Conservation (phyloP, 805 yeast species). For the Candida hispaniensis region DNA sequence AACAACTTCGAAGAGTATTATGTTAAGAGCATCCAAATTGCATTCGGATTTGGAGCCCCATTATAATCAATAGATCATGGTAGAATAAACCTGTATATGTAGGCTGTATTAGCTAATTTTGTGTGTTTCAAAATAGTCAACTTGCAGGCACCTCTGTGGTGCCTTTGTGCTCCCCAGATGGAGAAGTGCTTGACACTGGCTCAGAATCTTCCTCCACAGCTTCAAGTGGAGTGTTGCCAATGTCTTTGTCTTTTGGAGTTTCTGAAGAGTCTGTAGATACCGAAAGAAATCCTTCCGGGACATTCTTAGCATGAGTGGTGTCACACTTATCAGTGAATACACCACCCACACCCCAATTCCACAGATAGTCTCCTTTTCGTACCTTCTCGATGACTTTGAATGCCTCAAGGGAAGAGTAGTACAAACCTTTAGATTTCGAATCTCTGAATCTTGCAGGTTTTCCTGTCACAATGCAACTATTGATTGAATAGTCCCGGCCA, state of each 20-base stretch:
- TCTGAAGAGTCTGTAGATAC: too few relatives aligned
- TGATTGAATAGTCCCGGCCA: constrained; percentile 21
- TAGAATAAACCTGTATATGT: too few relatives aligned
- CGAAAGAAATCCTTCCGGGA: constrained; percentile 83
- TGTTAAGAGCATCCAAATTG: constrained; percentile 74
- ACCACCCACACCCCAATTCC: constrained; percentile 41
- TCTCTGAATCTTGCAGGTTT: constrained; percentile 73
- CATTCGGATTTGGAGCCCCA: constrained; percentile 95
- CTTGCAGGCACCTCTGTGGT: too few relatives aligned
- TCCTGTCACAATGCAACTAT: constrained; percentile 64
- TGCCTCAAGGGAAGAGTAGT: constrained; percentile 76
- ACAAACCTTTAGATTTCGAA: constrained; percentile 69
- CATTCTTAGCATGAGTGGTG: constrained; percentile 64
- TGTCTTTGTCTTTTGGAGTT: too few relatives aligned
- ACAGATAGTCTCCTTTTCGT: constrained; percentile 39
- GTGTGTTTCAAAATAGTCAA: too few relatives aligned
- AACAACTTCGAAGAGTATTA: constrained; percentile 83
- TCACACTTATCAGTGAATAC: constrained; percentile 32
- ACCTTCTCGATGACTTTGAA: constrained; percentile 49
- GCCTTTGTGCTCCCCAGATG: too few relatives aligned
- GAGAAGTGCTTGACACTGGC: too few relatives aligned
- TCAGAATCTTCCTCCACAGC: too few relatives aligned
- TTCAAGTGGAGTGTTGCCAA: too few relatives aligned
- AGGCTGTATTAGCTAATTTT: too few relatives aligned
- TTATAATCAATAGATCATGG: constrained; percentile 33